Conservation (phyloP, 805 yeast genomes). For the Wickerhamiella parazyma region DNA sequence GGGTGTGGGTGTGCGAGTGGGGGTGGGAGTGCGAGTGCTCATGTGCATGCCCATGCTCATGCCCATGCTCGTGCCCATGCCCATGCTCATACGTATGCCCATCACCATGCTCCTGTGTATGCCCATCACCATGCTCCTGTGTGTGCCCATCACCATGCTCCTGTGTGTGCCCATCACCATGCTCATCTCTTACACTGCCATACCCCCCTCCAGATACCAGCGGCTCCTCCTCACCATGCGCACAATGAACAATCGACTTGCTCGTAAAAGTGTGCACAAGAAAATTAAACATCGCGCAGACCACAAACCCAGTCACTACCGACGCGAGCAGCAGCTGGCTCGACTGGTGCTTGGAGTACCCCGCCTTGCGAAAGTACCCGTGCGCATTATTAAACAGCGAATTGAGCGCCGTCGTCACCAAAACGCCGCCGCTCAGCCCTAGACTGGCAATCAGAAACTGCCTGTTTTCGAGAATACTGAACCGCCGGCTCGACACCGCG, state of each 20-base stretch:
- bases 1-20: not conserved
- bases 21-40: not conserved
- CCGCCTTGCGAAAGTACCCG: constrained; percentile 30
- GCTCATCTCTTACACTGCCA: constrained; percentile 16
- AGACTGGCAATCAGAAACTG: constrained; percentile 59
- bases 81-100: not conserved
- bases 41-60: not conserved
- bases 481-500: constrained; percentile 35
- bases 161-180: constrained; percentile 7
- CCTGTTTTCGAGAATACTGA: constrained; percentile 45
- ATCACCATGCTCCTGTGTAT: not conserved
- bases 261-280: constrained; percentile 63
- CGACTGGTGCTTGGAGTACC: constrained; percentile 21
- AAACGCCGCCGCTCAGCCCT: constrained; percentile 69
- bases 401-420: constrained; percentile 61
- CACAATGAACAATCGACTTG: constrained; percentile 76
- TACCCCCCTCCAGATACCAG: constrained; percentile 10
- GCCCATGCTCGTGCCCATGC: not conserved
- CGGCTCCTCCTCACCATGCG: constrained; percentile 36
- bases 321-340: constrained; percentile 33
- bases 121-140: not conserved
- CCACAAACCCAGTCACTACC: constrained; percentile 43
- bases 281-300: constrained; percentile 48
- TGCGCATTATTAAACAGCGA: constrained; percentile 60
- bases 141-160: constrained; percentile 14